Evolutionary conservation across 148 eudicot genomes (phyloP), one percentile per base, ranked within the genome.

Genomic region (Dysphania ambrosioides): DNA sequence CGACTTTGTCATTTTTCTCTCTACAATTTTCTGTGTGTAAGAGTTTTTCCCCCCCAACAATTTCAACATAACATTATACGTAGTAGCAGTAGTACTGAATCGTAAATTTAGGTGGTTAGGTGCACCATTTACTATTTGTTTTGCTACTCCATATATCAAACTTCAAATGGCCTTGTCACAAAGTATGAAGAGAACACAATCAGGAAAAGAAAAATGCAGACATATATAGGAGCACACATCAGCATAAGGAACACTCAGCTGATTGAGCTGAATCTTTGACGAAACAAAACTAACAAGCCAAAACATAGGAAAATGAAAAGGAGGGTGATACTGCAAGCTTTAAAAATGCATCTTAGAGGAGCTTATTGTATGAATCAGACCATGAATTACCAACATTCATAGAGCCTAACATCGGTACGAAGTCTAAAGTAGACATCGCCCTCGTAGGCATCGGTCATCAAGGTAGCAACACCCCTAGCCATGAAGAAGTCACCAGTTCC

Each of bases 401-500:
- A 91, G 59, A 91, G 81, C 42, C 86, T 87, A 32, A 91, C 75
- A 64, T 87, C 89, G 19, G 78, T 79, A 0, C 81, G 82, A 72
- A 91, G 86, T 77, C 96, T 34, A 55, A 91, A 91, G 62, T 91
- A 91, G 23, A 80, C 89, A 16, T 85, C 89, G 19, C 93, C 93
- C 67, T 91, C 86, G 42, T 70, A 75, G 0, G 89, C 81, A 78
- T 86, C 91, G 2, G 96, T 91, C 82, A 56, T 77, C 71, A 88
- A 41, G n/a, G 91, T 88, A 24, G 89, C 93, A 57, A 88, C 70
- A 38, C 96, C 96, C 64, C 96, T 62, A 61, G 89, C 58, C 96
- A 91, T 88, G 81, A 91, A 88, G 67, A 91, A 91, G 49, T 91
- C 93, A 4, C 96, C 96, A 0, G 96, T 91, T 6, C 96, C 96